These are phyloP conservation scores for slime mould (Dictyostelium discoideum) DNA, from an alignment of 78 protist species.

Conservation along the genomic window DNA sequence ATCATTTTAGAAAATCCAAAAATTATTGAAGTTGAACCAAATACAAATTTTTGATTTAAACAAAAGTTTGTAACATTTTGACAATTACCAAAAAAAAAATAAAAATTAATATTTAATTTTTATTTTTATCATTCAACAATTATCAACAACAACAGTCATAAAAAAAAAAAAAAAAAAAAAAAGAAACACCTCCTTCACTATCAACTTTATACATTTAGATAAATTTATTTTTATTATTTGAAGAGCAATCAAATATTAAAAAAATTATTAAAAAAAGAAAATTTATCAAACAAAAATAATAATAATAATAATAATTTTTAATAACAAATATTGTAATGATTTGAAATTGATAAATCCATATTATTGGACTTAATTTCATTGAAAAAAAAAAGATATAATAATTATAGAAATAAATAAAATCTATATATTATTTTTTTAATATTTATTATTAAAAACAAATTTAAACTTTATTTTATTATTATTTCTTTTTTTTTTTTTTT, in stretches of 20 bases:
- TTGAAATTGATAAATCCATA: constrained; percentile 17
- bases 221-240: not conserved
- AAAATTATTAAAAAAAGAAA: not conserved
- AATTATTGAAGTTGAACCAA: constrained; percentile 36
- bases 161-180: not conserved
- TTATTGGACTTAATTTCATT: constrained; percentile 14
- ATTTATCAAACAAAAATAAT: not conserved
- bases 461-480: not conserved
- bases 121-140: not conserved
- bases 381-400: not conserved
- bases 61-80: not conserved
- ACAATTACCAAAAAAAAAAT: not conserved
- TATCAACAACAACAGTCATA: not conserved
- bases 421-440: not conserved
- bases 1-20: constrained; percentile 20
- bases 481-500: not conserved
- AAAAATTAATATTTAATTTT: not conserved
- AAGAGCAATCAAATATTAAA: not conserved
- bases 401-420: not conserved
- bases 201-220: not conserved
- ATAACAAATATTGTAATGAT: constrained; percentile 21
- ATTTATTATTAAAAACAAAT: not conserved
- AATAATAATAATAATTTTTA: not conserved
- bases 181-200: not conserved
- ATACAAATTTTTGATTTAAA: constrained; percentile 18